Evolutionary conservation across 345 rosid species (phyloP), one percentile per base, ranked within the genome.

Genomic region (Lumnitzera racemosa): DNA sequence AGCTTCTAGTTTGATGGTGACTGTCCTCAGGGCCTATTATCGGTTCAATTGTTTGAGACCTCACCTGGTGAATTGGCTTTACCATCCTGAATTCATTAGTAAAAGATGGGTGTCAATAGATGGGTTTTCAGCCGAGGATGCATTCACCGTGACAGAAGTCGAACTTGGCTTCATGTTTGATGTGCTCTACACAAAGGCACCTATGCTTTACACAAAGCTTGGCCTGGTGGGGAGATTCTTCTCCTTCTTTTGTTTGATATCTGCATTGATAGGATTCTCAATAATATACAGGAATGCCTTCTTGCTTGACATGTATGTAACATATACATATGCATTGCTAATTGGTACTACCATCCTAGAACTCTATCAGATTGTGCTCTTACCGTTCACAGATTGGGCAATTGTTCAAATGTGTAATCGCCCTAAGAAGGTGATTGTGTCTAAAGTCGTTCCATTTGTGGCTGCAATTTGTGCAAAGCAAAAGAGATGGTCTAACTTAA

Each of bases 111-210:
- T 47, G 47, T 17, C 6, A 17, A 47, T 58, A 12, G n/a, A 17
- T 20, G 49, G 50, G 15, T 25, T 43, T 13, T 6, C 43, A 0
- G 3, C 77, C 13, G 2, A 31, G 5, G 74, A 68, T 31, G 80
- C 78, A 9, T 70, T 80, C 46, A 31, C 58, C 46, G 53, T 77
- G 43, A 62, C 75, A 59, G 84, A 67, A 66, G 71, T 70, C 55
- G 85, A 77, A 56, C 80, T 77, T 53, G 71, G 69, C 43, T 63
- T 80, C 61, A 59, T 77, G 63, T 77, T 76, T 10, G 81, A 74
- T 27, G 56, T 65, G 29, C 70, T 76, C 4, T 82, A 46, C 66
- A 74, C 84, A 0, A 82, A 82, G 61, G 73, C 72, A 0, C 25
- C 50, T 8, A 4, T 72, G 2, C 13, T 68, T 17, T 65, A 66